phyloP scores from a whole-genome alignment of 73 alveolate species.

The Paramecium primaurelia region DNA sequence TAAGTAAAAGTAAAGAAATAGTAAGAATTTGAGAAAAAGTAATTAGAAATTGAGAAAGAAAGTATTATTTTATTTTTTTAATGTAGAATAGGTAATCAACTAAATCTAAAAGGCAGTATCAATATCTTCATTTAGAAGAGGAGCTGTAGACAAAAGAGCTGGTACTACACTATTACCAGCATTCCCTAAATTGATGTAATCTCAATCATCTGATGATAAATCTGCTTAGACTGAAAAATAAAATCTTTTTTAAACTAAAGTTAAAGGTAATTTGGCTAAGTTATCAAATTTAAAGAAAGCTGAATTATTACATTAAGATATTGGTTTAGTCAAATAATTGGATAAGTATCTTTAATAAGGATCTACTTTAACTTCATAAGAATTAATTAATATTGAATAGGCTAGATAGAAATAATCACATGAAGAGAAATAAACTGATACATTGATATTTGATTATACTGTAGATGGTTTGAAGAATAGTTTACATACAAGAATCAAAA shows the following conservation, averaged over 20 bases:
- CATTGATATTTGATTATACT: slow-evolving; percentile 40
- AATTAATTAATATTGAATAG: slow-evolving; percentile 6
- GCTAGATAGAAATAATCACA: background rate
- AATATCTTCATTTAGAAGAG: background rate
- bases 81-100: background rate
- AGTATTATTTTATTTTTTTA: background rate
- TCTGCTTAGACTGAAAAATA: background rate
- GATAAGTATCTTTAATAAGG: slow-evolving; percentile 35
- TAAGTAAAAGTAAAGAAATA: background rate
- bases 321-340: background rate
- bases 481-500: slow-evolving; percentile 26
- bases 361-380: background rate
- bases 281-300: background rate
- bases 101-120: background rate
- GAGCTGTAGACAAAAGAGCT: background rate
- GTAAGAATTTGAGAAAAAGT: background rate
- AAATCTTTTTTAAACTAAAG: background rate
- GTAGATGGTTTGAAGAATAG: slow-evolving; percentile 24
- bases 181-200: background rate
- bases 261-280: background rate
- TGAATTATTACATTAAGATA: slow-evolving; percentile 12
- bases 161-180: background rate
- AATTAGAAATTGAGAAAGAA: background rate
- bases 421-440: background rate
- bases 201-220: background rate